Conservation (phyloP, 768 basidiomycete species). For the Neoboletus magnificus region DNA sequence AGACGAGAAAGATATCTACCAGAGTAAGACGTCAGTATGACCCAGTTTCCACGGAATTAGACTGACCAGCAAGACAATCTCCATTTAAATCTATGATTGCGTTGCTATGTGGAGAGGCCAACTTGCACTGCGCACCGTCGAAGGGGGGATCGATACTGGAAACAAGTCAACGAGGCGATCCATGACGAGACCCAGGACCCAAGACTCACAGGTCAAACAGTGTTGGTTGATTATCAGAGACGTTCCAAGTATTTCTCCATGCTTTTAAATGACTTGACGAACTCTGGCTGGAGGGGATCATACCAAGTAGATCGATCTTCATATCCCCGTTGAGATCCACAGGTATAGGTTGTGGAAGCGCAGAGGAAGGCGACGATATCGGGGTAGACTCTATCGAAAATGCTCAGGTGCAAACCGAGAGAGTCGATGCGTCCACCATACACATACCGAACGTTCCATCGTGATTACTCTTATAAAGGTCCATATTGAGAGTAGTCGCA, state of each 20-base stretch:
- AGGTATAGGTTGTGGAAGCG: slow-evolving; percentile 75
- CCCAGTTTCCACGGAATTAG: not conserved
- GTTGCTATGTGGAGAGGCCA: slow-evolving; percentile 92
- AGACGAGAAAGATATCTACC: slow-evolving; percentile 85
- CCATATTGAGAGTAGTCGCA: slow-evolving; percentile 56
- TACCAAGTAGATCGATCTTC: slow-evolving; percentile 83
- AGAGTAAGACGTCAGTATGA: not conserved
- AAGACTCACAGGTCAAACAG: slow-evolving; percentile 66
- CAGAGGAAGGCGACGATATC: slow-evolving; percentile 59
- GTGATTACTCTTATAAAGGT: slow-evolving; percentile 63
- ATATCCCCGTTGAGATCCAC: slow-evolving; percentile 88
- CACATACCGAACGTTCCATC: slow-evolving; percentile 64
- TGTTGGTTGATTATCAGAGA: slow-evolving; percentile 45
- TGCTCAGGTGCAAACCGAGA: not conserved
- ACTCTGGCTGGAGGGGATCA: slow-evolving; percentile 40
- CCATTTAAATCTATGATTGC: slow-evolving; percentile 93
- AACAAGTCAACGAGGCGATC: slow-evolving; percentile 5
- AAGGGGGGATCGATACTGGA: slow-evolving; percentile 58
- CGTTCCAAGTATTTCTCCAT: slow-evolving; percentile 82
- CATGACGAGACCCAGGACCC: slow-evolving; percentile 20
- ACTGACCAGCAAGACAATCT: slow-evolving; percentile 85
- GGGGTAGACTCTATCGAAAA: slow-evolving; percentile 30
- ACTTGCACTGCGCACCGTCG: slow-evolving; percentile 59
- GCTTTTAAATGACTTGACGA: slow-evolving; percentile 47
- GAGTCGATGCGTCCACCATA: not conserved